Base-by-base conservation (phyloP, 495 filamentous ascomycete genomes). In the Xanthoparmelia taractica region DNA sequence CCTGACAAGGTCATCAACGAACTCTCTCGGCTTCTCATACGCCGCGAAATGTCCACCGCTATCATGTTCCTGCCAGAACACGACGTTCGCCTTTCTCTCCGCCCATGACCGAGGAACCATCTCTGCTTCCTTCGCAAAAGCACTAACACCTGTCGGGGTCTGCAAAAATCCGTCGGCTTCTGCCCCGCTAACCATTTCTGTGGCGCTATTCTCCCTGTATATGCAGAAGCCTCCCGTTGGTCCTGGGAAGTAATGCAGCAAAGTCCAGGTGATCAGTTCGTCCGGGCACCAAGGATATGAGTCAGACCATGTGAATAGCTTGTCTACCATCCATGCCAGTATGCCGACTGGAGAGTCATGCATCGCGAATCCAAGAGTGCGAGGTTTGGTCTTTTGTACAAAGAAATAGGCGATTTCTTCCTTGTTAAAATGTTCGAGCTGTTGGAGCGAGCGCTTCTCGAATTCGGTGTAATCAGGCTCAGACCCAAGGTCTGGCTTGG, bases 41-140 rank as follows among this genome's bases (percentile, higher is more conserved):
- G 74, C 71, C 17, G 75, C 72, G 57, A 77, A 77, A 61, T 77
- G 75, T n/a, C 74, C 75, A 33, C 75, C 74, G 17, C 60, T 59
- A 40, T 67, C 66, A 63, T 77, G 70, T 31, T 69, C 66, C 7
- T 61, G 64, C 66, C 73, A 71, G 33, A 64, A 74, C 45, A 73
- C 61, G 29, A 73, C 61, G 50, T 73, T 73, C 8, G 67, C 67
- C 13, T 57, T 62, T 41, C 62, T 67, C 52, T 62, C 47, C 4
- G 69, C 69, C 71, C 69, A 73, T 18, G 64, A 63, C 13, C 67
- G 61, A 6, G 71, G 68, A 33, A 63, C 43, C 64, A 71, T 63
- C 64, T 40, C 62, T 63, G 67, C 60, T 60, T 70, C 70, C 33
- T 69, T 70, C 20, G 70, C 63, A 65, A 69, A 72, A 27, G 69